These are phyloP conservation scores for Silene conica DNA, from an alignment of 148 eudicot genomes.

Conservation along the genomic window DNA sequence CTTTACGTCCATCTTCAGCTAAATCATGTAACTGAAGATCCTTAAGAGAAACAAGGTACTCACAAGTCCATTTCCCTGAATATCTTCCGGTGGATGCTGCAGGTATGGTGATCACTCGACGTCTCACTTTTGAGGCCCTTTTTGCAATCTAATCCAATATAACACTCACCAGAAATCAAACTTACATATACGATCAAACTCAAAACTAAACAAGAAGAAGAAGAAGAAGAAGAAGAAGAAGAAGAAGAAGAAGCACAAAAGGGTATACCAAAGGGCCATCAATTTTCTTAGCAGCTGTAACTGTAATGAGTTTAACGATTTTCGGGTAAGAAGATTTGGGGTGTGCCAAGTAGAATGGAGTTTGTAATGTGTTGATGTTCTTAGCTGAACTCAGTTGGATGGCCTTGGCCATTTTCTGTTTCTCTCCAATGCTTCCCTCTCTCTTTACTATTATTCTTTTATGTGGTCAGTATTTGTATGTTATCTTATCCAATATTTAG, in stretches of 20 bases:
- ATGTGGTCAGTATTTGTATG: conserved; percentile 18
- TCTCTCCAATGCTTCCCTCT: not conserved
- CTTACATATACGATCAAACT: not conserved
- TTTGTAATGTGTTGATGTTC: conserved; percentile 21
- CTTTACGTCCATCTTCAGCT: conserved; percentile 34
- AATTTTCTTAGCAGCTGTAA: conserved; percentile 23
- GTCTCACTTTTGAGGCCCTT: conserved; percentile 25
- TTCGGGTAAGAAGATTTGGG: conserved; percentile 7
- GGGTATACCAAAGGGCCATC: conserved; percentile 16
- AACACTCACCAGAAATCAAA: not conserved
- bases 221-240: not conserved
- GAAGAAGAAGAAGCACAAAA: not conserved
- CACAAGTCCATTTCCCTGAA: conserved; percentile 45
- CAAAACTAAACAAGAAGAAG: not conserved
- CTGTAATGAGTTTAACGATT: conserved; percentile 15
- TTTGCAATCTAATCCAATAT: conserved; percentile 21
- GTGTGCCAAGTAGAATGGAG: conserved; percentile 3
- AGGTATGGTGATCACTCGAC: conserved; percentile 35
- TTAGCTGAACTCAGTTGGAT: conserved; percentile 22
- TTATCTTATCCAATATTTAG: conserved; percentile 22
- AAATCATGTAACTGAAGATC: conserved; percentile 46
- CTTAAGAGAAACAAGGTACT: conserved; percentile 39
- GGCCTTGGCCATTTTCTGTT: conserved; percentile 25
- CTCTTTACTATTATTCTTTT: not conserved
- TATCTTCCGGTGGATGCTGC: conserved; percentile 40